Conservation (phyloP, 192 early-diverging fungal species). For the Coemansia sp. region DNA sequence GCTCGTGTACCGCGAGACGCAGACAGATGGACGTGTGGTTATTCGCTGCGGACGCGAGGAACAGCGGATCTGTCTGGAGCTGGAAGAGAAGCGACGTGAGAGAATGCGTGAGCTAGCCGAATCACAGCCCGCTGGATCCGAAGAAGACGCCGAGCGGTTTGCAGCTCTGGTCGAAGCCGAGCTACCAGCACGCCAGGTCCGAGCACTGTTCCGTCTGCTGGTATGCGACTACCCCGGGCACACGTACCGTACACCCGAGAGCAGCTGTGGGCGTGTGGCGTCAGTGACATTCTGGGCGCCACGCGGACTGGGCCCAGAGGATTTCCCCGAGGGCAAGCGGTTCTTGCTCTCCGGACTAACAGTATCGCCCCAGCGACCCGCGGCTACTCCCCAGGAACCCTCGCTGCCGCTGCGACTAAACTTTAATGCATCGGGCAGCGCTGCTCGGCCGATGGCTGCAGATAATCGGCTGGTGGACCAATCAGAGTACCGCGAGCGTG, state of each 20-base stretch:
- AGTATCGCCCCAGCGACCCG: slow-evolving; percentile 8
- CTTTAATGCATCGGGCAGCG: slow-evolving; percentile 9
- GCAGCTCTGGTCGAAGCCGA: slow-evolving; percentile 4
- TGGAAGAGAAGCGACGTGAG: slow-evolving; percentile 4
- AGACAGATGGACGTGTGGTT: slow-evolving; percentile 11
- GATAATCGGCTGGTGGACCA: slow-evolving; percentile 13
- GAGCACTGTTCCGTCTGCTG: slow-evolving; percentile 22
- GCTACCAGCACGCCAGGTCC: slow-evolving; percentile 24
- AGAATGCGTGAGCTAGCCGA: slow-evolving; percentile 11
- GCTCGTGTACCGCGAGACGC: slow-evolving; percentile 27
- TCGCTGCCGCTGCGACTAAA: slow-evolving; percentile 17
- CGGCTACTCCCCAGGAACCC: neutral
- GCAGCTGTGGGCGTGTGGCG: slow-evolving; percentile 2
- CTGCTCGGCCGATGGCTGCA: slow-evolving; percentile 9
- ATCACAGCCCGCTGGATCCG: neutral
- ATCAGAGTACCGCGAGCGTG: slow-evolving; percentile 22
- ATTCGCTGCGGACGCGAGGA: slow-evolving; percentile 33
- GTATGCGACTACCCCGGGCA: slow-evolving; percentile 48
- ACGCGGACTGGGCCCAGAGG: slow-evolving; percentile 11
- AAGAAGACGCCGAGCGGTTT: slow-evolving; percentile 4
- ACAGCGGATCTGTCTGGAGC: slow-evolving; percentile 4
- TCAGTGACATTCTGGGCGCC: slow-evolving; percentile 41
- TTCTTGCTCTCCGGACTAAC: slow-evolving; percentile 21
- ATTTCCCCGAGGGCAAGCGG: slow-evolving; percentile 33
- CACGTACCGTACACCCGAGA: slow-evolving; percentile 1